phyloP scores from a whole-genome alignment of 441 rosid genomes.

The Populus hybrid region DNA sequence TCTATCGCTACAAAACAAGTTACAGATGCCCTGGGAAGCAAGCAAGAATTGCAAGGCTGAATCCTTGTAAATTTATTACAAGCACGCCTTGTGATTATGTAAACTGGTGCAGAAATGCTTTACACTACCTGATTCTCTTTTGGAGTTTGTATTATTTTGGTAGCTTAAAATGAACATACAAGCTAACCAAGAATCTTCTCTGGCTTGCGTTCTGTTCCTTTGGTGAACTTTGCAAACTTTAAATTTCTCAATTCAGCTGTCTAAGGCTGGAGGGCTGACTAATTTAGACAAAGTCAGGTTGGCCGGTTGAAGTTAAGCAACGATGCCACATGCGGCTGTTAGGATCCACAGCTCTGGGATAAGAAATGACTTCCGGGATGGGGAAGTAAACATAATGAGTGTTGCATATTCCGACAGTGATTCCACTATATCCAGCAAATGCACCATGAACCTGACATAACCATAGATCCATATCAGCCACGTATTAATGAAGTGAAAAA shows the following conservation, averaged over 20 bases:
- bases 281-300: constrained; percentile 74
- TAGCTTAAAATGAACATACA: not conserved
- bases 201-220: not conserved
- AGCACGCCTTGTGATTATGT: not conserved
- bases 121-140: not conserved
- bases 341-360: constrained; percentile 80
- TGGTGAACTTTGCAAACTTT: not conserved
- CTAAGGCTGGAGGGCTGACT: not conserved
- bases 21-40: not conserved
- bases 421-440: constrained; percentile 93
- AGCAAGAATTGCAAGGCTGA: not conserved
- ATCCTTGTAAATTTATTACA: not conserved
- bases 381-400: constrained; percentile 92
- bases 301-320: constrained; percentile 94
- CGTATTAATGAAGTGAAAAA: not conserved
- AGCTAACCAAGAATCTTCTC: not conserved
- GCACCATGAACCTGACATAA: constrained; percentile 91
- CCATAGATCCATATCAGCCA: not conserved
- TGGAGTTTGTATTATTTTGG: not conserved
- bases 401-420: constrained; percentile 87
- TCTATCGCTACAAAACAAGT: not conserved
- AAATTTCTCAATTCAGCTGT: not conserved
- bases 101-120: not conserved
- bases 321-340: constrained; percentile 99
- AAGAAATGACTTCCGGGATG: constrained; percentile 82